These are phyloP conservation scores for Tetrastigma voinierianum DNA, from an alignment of 164 flowering plant species.

Conservation along the genomic window DNA sequence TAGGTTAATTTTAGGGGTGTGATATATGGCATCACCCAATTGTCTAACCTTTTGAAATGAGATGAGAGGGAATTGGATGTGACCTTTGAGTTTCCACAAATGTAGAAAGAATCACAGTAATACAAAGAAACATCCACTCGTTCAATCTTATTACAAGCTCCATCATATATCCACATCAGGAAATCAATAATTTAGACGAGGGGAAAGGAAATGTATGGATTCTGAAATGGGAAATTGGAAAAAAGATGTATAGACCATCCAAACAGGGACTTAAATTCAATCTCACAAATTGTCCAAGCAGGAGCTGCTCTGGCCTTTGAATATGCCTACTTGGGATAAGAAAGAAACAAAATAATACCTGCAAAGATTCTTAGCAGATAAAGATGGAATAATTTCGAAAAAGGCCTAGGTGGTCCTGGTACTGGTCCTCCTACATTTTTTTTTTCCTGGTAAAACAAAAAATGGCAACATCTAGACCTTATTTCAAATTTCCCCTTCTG, in stretches of 20 bases:
- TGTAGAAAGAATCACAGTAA: slow-evolving; percentile 10
- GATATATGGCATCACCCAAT: too few relatives aligned
- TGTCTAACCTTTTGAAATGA: not conserved
- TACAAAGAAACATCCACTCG: slow-evolving; percentile 6
- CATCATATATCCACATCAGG: slow-evolving; percentile 11
- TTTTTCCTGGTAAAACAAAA: slow-evolving; percentile 10
- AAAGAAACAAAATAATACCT: slow-evolving; percentile 15
- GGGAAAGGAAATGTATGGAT: not conserved
- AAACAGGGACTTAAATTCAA: not conserved
- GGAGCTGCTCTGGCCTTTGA: not conserved
- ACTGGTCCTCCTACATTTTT: slow-evolving; percentile 22
- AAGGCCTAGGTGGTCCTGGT: slow-evolving; percentile 16
- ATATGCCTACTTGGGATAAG: slow-evolving; percentile 4
- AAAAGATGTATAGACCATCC: not conserved
- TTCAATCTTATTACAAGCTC: not conserved
- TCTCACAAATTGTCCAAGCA: not conserved
- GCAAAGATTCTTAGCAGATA: slow-evolving; percentile 25
- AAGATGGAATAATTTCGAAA: not conserved
- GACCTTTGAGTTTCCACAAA: not conserved
- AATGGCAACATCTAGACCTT: too few relatives aligned
- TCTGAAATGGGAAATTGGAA: too few relatives aligned
- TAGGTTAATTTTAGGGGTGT: too few relatives aligned
- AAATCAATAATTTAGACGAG: slow-evolving; percentile 14
- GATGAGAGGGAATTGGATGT: not conserved
- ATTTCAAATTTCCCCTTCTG: too few relatives aligned